Conservation (phyloP, 2,329 filamentous ascomycete species). For the Penicillium decumbens region DNA sequence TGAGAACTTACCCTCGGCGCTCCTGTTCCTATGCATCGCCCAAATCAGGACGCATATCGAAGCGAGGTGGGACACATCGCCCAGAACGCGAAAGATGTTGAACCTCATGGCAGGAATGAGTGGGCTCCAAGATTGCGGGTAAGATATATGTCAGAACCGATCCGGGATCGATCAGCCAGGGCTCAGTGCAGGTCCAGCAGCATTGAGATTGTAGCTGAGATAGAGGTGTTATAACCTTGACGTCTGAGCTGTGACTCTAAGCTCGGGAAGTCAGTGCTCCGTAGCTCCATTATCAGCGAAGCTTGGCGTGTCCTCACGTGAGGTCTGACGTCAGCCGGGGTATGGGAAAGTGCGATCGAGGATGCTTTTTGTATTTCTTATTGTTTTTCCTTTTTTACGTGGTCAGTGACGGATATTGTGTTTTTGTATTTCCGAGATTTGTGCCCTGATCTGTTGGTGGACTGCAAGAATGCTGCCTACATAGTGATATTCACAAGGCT, state of each 20-base stretch:
- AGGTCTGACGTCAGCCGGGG: conserved; percentile 15
- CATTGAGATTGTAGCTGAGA: background rate
- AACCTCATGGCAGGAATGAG: conserved; percentile 14
- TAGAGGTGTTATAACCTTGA: background rate
- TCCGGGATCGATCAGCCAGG: background rate
- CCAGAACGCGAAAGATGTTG: conserved; percentile 67
- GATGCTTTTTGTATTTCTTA: background rate
- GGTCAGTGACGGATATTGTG: no score
- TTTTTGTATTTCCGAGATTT: no score
- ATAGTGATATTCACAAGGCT: no score
- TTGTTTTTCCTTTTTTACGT: background rate
- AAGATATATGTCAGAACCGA: background rate
- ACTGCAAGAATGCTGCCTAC: background rate
- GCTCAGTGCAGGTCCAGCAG: background rate
- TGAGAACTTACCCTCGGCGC: conserved; percentile 64
- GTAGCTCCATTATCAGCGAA: conserved; percentile 18
- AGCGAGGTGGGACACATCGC: conserved; percentile 75
- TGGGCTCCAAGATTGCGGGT: background rate
- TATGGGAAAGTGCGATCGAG: background rate
- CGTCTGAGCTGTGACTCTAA: background rate
- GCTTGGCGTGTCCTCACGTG: conserved; percentile 26
- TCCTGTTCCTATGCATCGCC: conserved; percentile 82
- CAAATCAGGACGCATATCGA: conserved; percentile 89
- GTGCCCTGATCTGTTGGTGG: background rate
- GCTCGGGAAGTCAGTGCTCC: no score